Evolutionary conservation across 2,329 filamentous ascomycete species (phyloP).

Genomic region (Penicillium sp.): DNA sequence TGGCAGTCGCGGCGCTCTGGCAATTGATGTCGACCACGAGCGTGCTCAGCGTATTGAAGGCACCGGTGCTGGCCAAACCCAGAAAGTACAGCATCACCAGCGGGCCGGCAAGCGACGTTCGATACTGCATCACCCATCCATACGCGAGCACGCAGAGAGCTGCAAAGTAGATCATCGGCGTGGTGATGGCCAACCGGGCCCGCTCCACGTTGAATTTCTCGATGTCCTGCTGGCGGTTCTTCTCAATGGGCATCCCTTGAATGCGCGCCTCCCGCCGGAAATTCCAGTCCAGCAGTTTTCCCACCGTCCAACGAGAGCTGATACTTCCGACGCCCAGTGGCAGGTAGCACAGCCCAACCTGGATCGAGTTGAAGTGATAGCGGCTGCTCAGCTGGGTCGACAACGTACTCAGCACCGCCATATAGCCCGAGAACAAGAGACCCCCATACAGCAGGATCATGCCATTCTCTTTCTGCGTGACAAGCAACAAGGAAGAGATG

Average conservation of each 20-base stretch:
- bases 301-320: slow-evolving; percentile 18
- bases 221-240: slow-evolving; percentile 4
- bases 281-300: slow-evolving; percentile 23
- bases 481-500: slow-evolving; percentile 27
- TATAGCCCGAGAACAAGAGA: slow-evolving; percentile 19
- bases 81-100: slow-evolving; percentile 18
- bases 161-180: slow-evolving; percentile 19
- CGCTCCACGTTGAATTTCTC: slow-evolving; percentile 22
- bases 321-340: slow-evolving; percentile 28
- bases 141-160: slow-evolving; percentile 21
- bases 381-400: slow-evolving; percentile 12
- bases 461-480: slow-evolving; percentile 31
- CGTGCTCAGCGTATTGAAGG: slow-evolving; percentile 16
- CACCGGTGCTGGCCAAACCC: slow-evolving; percentile 14
- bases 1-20: slow-evolving; percentile 13
- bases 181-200: slow-evolving; percentile 21
- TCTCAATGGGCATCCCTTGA: slow-evolving; percentile 1
- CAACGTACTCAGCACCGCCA: slow-evolving; percentile 31
- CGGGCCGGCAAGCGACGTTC: slow-evolving; percentile 10
- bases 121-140: slow-evolving; percentile 16
- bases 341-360: slow-evolving; percentile 38
- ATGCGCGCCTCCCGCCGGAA: slow-evolving; percentile 19
- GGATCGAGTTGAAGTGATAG: slow-evolving; percentile 35
- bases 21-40: slow-evolving; percentile 17
- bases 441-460: slow-evolving; percentile 24